Evolutionary conservation across 352 stramenopile genomes (phyloP).

Genomic region (Phytophthora quininea): DNA sequence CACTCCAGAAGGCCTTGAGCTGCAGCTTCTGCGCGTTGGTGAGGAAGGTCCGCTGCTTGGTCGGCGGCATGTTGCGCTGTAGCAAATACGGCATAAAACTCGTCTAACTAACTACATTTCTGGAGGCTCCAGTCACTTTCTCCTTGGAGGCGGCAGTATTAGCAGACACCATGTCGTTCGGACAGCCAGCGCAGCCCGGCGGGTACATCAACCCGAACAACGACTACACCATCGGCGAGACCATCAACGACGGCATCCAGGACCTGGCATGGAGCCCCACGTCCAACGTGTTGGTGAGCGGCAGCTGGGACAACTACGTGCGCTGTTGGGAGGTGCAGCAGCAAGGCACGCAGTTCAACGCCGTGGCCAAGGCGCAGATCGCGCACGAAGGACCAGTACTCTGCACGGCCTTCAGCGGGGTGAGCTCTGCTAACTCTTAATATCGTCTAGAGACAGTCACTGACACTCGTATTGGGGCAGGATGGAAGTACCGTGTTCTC

Average conservation of each 20-base stretch:
- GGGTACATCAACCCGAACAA: constrained; percentile 77
- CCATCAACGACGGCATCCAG: constrained; percentile 75
- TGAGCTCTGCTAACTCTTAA: constrained; percentile 30
- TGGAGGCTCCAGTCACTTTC: constrained; percentile 1
- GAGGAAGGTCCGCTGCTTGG: too few relatives aligned
- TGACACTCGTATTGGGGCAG: constrained; percentile 25
- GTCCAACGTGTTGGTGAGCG: constrained; percentile 75
- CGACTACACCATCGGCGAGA: constrained; percentile 76
- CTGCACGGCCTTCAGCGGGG: constrained; percentile 89
- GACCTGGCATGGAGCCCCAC: constrained; percentile 80
- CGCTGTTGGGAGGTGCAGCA: constrained; percentile 87
- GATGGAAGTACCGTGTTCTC: constrained; percentile 95
- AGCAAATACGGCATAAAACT: too few relatives aligned
- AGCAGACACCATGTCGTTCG: constrained; percentile 45
- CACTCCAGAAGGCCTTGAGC: constrained; percentile 35
- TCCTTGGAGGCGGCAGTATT: not conserved
- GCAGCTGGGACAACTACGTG: constrained; percentile 86
- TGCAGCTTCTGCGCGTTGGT: constrained; percentile 24
- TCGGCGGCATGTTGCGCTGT: too few relatives aligned
- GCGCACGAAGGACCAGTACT: constrained; percentile 92
- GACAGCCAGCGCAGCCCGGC: constrained; percentile 46
- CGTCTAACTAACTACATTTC: too few relatives aligned
- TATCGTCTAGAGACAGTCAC: not conserved
- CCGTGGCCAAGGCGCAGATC: constrained; percentile 83
- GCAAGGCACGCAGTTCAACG: constrained; percentile 72